Conservation (phyloP, 768 basidiomycete genomes). For the Boletellus ananiceps region DNA sequence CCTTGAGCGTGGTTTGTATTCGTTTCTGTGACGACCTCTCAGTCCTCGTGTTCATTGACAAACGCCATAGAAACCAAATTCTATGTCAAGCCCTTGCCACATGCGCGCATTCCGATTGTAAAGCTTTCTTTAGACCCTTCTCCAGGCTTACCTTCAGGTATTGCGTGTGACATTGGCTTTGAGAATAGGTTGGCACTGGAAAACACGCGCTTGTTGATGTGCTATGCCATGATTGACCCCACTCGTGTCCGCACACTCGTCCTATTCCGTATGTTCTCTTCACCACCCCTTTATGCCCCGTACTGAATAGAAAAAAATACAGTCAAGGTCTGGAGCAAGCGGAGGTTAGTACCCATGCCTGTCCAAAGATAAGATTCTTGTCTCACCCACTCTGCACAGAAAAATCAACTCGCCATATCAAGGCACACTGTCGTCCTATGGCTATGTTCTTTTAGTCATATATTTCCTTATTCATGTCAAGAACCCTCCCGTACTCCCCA, state of each 20-base stretch:
- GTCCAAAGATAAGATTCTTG: neutral
- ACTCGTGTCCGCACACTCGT: slow-evolving; percentile 91
- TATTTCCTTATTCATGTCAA: slow-evolving; percentile 98
- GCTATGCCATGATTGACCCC: slow-evolving; percentile 96
- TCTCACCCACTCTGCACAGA: slow-evolving; percentile 36
- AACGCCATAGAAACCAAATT: slow-evolving; percentile 78
- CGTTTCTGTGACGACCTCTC: neutral
- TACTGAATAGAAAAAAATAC: slow-evolving; percentile 11
- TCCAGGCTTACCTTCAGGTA: slow-evolving; percentile 74
- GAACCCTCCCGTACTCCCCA: slow-evolving; percentile 93
- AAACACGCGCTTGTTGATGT: slow-evolving; percentile 93
- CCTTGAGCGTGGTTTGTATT: slow-evolving; percentile 78
- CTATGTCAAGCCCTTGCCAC: slow-evolving; percentile 91
- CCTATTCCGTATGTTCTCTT: slow-evolving; percentile 77
- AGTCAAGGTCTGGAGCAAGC: slow-evolving; percentile 99
- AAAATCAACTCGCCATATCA: slow-evolving; percentile 99
- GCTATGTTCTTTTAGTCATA: slow-evolving; percentile 96
- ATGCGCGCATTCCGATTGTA: slow-evolving; percentile 97
- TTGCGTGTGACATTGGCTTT: slow-evolving; percentile 98
- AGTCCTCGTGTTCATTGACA: slow-evolving; percentile 11
- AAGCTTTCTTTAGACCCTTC: slow-evolving; percentile 92
- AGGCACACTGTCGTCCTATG: slow-evolving; percentile 94
- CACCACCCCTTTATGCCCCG: slow-evolving; percentile 1
- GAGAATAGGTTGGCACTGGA: slow-evolving; percentile 96
- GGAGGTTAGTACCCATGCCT: slow-evolving; percentile 47